Evolutionary conservation across 2,329 filamentous ascomycete genomes (phyloP).

Genomic region (Dactylellina leptospora): DNA sequence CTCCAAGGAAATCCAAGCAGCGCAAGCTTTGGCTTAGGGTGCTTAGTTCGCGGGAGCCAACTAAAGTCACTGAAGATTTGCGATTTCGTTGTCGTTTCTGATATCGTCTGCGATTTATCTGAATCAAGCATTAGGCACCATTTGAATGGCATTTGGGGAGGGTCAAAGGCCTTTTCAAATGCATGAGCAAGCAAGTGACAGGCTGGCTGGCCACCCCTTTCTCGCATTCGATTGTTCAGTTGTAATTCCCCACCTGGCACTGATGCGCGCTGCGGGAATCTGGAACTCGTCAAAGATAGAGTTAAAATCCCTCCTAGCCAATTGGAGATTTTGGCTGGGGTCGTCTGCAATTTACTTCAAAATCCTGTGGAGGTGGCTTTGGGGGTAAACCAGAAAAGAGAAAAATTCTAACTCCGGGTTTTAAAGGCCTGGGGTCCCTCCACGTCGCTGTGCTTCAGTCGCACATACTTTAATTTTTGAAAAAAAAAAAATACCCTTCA

Average conservation of each 20-base stretch:
- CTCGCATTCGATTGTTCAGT: conserved; percentile 10
- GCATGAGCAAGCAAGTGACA: too few species aligned
- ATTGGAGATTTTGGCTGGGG: conserved; percentile 17
- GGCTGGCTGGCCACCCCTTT: conserved; percentile 15
- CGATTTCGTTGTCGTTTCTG: not conserved
- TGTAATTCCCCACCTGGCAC: conserved; percentile 34
- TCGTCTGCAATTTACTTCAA: conserved; percentile 11
- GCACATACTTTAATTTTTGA: too few species aligned
- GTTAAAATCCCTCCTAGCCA: conserved; percentile 33
- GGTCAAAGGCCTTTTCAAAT: not conserved
- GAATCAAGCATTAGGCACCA: not conserved
- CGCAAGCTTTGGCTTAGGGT: conserved; percentile 26
- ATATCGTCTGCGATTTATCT: not conserved
- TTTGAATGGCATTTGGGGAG: not conserved
- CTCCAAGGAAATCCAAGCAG: conserved; percentile 21
- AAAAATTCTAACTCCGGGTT: not conserved
- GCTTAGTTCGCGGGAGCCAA: not conserved
- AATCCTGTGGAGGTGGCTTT: conserved; percentile 6
- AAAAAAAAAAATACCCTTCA: too few species aligned
- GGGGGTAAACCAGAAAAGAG: not conserved
- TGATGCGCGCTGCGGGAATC: conserved; percentile 20
- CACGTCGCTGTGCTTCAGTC: too few species aligned
- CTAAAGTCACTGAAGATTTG: not conserved
- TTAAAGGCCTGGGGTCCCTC: not conserved
- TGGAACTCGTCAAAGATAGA: conserved; percentile 23